Conservation (phyloP, 1,284 basidiomycete genomes). For the Melampsora medusae region DNA sequence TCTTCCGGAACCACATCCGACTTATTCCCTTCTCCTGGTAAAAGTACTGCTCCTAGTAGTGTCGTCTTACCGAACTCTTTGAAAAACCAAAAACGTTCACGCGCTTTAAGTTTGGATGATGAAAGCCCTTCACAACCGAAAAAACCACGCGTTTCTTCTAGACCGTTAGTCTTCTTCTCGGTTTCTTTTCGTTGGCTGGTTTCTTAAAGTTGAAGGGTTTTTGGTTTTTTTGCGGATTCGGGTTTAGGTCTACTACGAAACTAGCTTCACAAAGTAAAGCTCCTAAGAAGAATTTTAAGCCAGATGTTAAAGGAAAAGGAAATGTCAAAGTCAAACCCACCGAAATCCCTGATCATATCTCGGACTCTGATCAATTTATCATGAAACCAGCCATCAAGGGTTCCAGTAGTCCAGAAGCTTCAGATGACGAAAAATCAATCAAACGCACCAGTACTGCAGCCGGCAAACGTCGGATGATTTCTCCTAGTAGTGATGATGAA, state of each 20-base stretch:
- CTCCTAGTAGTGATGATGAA: not conserved
- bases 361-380: not conserved
- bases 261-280: not conserved
- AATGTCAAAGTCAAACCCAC: not conserved
- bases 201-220: not conserved
- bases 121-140: not conserved
- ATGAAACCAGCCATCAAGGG: not conserved
- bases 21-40: not conserved
- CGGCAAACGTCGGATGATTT: not conserved
- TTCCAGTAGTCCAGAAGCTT: not conserved
- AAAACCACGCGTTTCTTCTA: not conserved
- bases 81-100: not conserved
- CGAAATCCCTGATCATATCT: not conserved
- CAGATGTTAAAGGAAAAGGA: not conserved
- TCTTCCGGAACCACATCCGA: not conserved
- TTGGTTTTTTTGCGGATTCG: not conserved
- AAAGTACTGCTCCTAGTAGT: slow-evolving; percentile 1
- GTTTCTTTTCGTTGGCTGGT: not conserved
- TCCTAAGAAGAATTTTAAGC: not conserved
- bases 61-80: not conserved
- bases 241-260: not conserved
- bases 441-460: not conserved
- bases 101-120: not conserved
- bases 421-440: not conserved
- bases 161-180: not conserved